These are phyloP conservation scores for Umbelopsis sp. DNA, from an alignment of 192 early-diverging fungal genomes.

Conservation along the genomic window DNA sequence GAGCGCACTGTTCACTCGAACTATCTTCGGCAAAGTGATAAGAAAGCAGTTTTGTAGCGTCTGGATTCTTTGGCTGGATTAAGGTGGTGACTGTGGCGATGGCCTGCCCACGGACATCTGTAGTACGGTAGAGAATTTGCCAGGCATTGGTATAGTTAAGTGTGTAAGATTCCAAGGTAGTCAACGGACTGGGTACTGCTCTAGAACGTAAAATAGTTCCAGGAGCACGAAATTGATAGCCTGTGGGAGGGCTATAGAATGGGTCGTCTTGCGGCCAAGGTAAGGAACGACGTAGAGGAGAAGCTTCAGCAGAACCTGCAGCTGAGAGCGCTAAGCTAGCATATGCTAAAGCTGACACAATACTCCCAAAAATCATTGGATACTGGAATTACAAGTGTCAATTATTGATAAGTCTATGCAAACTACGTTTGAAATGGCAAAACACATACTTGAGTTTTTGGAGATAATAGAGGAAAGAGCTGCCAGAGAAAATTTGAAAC, in stretches of 20 bases:
- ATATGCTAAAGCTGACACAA: too few relatives aligned
- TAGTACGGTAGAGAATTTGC: slow-evolving; percentile 25
- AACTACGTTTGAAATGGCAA: too few relatives aligned
- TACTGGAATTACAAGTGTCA: too few relatives aligned
- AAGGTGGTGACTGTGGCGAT: slow-evolving; percentile 19
- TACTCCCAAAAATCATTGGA: too few relatives aligned
- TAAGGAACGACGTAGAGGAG: too few relatives aligned
- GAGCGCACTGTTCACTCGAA: background rate
- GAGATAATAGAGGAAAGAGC: too few relatives aligned
- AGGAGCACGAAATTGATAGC: background rate
- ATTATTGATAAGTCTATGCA: too few relatives aligned
- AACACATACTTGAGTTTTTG: too few relatives aligned
- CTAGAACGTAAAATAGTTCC: background rate
- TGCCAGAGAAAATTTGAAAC: too few relatives aligned
- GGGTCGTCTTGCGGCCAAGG: background rate
- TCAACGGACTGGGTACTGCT: background rate
- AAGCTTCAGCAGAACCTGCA: too few relatives aligned
- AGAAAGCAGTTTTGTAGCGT: background rate
- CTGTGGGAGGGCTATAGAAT: background rate
- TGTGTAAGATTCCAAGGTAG: background rate
- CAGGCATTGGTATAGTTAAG: slow-evolving; percentile 9
- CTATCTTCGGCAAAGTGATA: slow-evolving; percentile 23
- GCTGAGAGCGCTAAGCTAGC: too few relatives aligned
- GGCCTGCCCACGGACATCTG: background rate
- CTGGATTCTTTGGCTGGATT: slow-evolving; percentile 18